Conservation (phyloP, 1,284 basidiomycete species). For the Fomitiporia mediterranea region DNA sequence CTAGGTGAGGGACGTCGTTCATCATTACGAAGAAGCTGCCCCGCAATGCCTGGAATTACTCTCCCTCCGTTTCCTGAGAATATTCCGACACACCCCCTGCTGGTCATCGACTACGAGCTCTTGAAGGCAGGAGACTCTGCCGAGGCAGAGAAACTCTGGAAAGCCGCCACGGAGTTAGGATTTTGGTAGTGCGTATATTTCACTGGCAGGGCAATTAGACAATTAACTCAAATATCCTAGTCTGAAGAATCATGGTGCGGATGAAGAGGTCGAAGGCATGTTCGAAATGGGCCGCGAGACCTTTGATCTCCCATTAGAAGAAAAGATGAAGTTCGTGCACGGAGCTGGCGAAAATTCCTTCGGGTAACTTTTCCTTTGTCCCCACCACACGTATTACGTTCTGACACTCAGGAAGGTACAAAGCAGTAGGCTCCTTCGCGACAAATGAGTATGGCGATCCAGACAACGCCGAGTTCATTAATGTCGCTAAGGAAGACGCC, state of each 20-base stretch:
- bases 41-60: constrained; percentile 17
- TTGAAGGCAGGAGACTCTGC: constrained; percentile 33
- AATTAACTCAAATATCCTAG: constrained; percentile 29
- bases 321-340: constrained; percentile 62
- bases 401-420: constrained; percentile 42
- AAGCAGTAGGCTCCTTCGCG: constrained; percentile 55
- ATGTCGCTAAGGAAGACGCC: constrained; percentile 62
- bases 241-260: constrained; percentile 58
- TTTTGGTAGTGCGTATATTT: constrained; percentile 50
- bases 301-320: constrained; percentile 52
- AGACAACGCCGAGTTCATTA: constrained; percentile 63
- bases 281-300: constrained; percentile 56
- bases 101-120: constrained; percentile 46
- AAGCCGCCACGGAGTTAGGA: constrained; percentile 46
- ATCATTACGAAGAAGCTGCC: no score
- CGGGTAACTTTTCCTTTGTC: constrained; percentile 43
- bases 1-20: no score
- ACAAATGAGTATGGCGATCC: constrained; percentile 52
- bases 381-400: background rate
- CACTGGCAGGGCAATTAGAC: background rate
- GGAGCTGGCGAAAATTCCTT: constrained; percentile 58
- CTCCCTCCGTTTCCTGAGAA: constrained; percentile 44
- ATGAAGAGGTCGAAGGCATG: constrained; percentile 49
- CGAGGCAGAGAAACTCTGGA: constrained; percentile 45
- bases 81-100: constrained; percentile 39